Evolutionary conservation across 805 yeast species (phyloP), one percentile per base, ranked within the genome.

Genomic region (Starmera pachycereana): DNA sequence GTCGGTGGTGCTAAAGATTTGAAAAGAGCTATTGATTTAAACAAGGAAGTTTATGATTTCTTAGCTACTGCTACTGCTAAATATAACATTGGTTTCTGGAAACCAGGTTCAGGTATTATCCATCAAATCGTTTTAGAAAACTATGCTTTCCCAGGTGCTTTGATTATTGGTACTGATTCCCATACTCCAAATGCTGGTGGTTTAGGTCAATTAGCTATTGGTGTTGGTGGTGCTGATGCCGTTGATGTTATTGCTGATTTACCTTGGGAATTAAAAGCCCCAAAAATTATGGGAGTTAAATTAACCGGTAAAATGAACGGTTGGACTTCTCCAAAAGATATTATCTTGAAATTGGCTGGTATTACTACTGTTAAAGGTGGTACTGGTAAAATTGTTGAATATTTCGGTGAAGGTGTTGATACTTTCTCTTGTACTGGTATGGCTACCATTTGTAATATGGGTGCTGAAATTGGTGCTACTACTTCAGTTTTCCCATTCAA

Each of bases 211-310:
- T 77, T 89, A 58, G 97, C 97, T 52, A 89, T 89, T 53, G 97
- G 97, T 76, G 97, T 90, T 52, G 97, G 97, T 74, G 97, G 97
- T 76, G 97, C 97, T 51, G 97, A 89, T 65, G 97, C 97, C 47
- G 97, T 89, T 52, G 97, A 89, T 63, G 97, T 87, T 45, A 77
- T 89, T 80, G 85, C 97, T 45, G 82, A 83, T 58, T 74, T 87
- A 51, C 82, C 97, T 42, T 89, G 97, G 97, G 97, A 89, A 71
- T 78, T 89, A 60, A 89, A 89, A 74, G 97, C 97, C 44, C 97
- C 97, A 58, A 87, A 85, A 71, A 76, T 88, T 56, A 66, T 90
- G 54, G 97, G 97, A 71, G 95, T 89, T 58, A 86, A 89, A 69
- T 76, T 89, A 58, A 85, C 95, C 45, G 97, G 97, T 62, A 72